Conservation (phyloP, 768 basidiomycete species). For the Boletus rufocinnamomeus region DNA sequence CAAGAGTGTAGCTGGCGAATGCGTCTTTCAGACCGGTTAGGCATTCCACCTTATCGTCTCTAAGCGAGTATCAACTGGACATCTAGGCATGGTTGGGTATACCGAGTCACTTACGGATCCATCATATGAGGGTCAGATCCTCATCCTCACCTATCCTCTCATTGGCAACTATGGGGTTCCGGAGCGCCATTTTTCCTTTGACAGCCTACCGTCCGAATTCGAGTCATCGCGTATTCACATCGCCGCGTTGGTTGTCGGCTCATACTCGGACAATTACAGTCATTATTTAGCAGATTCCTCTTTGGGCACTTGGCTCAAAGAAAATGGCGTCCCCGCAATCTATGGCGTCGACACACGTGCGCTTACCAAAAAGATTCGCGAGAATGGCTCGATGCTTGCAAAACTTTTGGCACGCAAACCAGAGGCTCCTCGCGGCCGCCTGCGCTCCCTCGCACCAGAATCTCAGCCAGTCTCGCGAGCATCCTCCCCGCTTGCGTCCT, state of each 20-base stretch:
- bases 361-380: constrained; percentile 93
- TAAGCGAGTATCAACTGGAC: constrained; percentile 17
- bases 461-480: constrained; percentile 47
- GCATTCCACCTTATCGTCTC: constrained; percentile 15
- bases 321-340: constrained; percentile 91
- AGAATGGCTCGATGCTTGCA: constrained; percentile 92
- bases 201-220: constrained; percentile 72
- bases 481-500: constrained; percentile 53
- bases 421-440: constrained; percentile 43
- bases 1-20: constrained; percentile 94
- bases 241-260: constrained; percentile 86
- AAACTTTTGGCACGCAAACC: constrained; percentile 70
- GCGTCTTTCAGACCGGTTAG: constrained; percentile 98
- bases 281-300: constrained; percentile 92
- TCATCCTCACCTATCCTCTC: constrained; percentile 95
- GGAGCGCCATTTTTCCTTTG: constrained; percentile 50
- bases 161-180: constrained; percentile 99
- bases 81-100: constrained; percentile 96
- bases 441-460: constrained; percentile 37
- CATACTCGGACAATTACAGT: constrained; percentile 92
- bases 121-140: constrained; percentile 97
- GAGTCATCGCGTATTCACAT: constrained; percentile 96
- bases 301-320: constrained; percentile 90
- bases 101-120: constrained; percentile 98
- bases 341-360: constrained; percentile 96